phyloP scores from a whole-genome alignment of 192 early-diverging fungal species.

The Coemansia sp. region DNA sequence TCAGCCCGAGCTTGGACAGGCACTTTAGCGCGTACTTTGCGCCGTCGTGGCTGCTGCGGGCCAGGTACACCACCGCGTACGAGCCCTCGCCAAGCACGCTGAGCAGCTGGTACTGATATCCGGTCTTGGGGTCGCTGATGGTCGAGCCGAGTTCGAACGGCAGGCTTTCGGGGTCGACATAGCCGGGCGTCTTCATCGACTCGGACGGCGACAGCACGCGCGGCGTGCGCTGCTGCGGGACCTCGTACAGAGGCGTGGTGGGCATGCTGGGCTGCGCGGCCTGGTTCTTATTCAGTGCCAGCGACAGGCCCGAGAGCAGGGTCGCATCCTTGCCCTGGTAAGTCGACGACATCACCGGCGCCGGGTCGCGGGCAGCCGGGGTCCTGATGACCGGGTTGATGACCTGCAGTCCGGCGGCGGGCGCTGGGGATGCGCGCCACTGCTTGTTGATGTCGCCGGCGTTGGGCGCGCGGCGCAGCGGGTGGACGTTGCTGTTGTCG shows the following conservation, averaged over 20 bases:
- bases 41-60: slow-evolving; percentile 54
- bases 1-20: slow-evolving; percentile 58
- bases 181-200: slow-evolving; percentile 48
- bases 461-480: slow-evolving; percentile 42
- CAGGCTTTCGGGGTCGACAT: slow-evolving; percentile 45
- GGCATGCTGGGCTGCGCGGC: slow-evolving; percentile 8
- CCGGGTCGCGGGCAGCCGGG: slow-evolving; percentile 9
- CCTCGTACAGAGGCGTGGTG: slow-evolving; percentile 23
- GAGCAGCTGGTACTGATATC: slow-evolving; percentile 44
- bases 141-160: slow-evolving; percentile 50
- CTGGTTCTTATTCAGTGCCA: slow-evolving; percentile 46
- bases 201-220: slow-evolving; percentile 44
- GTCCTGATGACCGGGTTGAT: too few relatives aligned
- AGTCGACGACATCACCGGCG: slow-evolving; percentile 36
- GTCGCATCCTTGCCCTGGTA: slow-evolving; percentile 41
- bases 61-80: slow-evolving; percentile 73
- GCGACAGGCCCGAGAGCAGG: slow-evolving; percentile 43
- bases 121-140: slow-evolving; percentile 41
- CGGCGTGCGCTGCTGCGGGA: slow-evolving; percentile 42
- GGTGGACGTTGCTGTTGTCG: slow-evolving; percentile 11
- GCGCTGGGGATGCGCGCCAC: slow-evolving; percentile 34
- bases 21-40: slow-evolving; percentile 69
- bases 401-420: too few relatives aligned
- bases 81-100: slow-evolving; percentile 67
- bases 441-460: slow-evolving; percentile 45